phyloP scores from a whole-genome alignment of 169 alveolate species.

The Toxoplasma gondii region DNA sequence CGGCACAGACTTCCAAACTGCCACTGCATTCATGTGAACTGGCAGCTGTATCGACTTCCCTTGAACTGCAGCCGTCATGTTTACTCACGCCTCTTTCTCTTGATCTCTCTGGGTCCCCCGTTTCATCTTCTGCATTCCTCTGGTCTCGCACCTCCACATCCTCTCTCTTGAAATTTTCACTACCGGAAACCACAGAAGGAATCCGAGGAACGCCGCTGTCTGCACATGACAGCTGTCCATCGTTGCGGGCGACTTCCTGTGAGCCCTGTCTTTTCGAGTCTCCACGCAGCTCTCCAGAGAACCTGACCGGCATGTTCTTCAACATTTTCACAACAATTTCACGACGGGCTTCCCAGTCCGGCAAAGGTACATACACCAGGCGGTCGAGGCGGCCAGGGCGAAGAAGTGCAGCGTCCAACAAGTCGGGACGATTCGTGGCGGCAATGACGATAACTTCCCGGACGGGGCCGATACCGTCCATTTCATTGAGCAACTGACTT shows the following conservation, averaged over 20 bases:
- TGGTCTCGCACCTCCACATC: neutral
- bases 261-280: neutral
- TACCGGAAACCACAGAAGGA: neutral
- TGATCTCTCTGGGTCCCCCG: neutral
- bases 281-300: neutral
- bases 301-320: conserved; percentile 29
- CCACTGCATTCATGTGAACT: neutral
- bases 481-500: conserved; percentile 97
- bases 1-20: conserved; percentile 87
- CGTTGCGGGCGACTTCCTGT: neutral
- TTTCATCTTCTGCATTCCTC: neutral
- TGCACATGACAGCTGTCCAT: neutral
- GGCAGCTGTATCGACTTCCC: neutral
- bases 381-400: conserved; percentile 99
- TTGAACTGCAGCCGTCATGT: neutral
- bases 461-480: conserved; percentile 95
- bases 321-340: conserved; percentile 88
- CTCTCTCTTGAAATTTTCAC: neutral
- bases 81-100: neutral
- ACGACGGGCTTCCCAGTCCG: conserved; percentile 93
- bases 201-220: neutral
- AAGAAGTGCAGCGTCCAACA: conserved; percentile 95
- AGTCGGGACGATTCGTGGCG: conserved; percentile 98
- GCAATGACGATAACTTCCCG: conserved; percentile 88
- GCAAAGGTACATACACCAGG: conserved; percentile 97